These are phyloP conservation scores for Penicillium samsonianum DNA, from an alignment of 495 filamentous ascomycete species.

Conservation along the genomic window DNA sequence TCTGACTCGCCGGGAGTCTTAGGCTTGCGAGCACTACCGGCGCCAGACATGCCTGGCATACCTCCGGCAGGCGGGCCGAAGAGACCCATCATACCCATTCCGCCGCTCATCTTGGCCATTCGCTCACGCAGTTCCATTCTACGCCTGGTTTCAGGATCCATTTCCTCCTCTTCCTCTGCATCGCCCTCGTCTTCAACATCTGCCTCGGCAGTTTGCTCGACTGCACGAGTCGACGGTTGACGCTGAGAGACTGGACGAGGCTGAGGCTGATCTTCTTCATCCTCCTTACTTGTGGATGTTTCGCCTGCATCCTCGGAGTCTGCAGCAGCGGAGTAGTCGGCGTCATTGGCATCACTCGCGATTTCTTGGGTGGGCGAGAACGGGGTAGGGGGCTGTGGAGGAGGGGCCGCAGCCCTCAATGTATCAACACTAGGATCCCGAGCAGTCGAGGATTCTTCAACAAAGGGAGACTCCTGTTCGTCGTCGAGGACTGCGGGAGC, in stretches of 20 bases:
- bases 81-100: constrained; percentile 96
- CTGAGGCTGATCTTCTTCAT: constrained; percentile 58
- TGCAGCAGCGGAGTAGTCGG: constrained; percentile 83
- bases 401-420: constrained; percentile 43
- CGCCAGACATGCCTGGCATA: constrained; percentile 54
- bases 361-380: constrained; percentile 52
- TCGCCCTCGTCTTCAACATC: constrained; percentile 62
- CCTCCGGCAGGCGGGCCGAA: constrained; percentile 73
- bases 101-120: constrained; percentile 98
- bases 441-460: constrained; percentile 42
- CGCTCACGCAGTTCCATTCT: constrained; percentile 87
- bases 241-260: constrained; percentile 23
- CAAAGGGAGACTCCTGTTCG: constrained; percentile 42
- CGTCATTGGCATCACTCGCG: constrained; percentile 82
- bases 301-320: constrained; percentile 84
- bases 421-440: constrained; percentile 63
- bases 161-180: constrained; percentile 84
- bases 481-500: constrained; percentile 32
- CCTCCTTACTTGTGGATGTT: constrained; percentile 70
- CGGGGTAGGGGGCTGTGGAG: constrained; percentile 44
- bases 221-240: constrained; percentile 19
- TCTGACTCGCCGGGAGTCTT: constrained; percentile 63
- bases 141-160: constrained; percentile 85
- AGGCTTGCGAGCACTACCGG: constrained; percentile 42
- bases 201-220: constrained; percentile 29